phyloP scores from a whole-genome alignment of 2,329 filamentous ascomycete species.

The Colletotrichum brevisporum region DNA sequence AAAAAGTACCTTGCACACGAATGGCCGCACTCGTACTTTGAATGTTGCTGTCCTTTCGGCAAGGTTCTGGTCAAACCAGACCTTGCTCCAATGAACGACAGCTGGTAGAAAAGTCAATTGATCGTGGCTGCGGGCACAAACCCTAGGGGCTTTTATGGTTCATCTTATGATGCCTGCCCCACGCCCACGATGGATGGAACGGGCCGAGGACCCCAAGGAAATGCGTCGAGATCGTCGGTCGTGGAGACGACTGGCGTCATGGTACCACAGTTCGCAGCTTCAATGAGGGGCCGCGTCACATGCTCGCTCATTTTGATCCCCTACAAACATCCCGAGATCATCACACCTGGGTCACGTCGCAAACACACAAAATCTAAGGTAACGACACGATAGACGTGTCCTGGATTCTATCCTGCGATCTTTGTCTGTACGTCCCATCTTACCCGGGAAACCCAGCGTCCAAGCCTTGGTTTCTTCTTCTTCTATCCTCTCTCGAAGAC shows the following conservation, averaged over 20 bases:
- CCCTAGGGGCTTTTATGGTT: background rate
- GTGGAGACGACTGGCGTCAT: background rate
- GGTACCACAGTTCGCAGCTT: background rate
- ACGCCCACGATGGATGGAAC: background rate
- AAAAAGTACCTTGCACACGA: background rate
- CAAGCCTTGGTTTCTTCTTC: conserved; percentile 13
- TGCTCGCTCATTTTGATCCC: no score
- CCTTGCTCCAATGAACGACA: background rate
- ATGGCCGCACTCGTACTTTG: background rate
- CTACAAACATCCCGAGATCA: background rate
- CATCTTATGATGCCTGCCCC: background rate
- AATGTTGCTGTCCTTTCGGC: background rate
- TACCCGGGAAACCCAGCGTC: conserved; percentile 35
- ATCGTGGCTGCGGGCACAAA: background rate
- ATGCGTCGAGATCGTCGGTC: background rate
- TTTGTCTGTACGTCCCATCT: conserved; percentile 25
- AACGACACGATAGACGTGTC: conserved; percentile 9
- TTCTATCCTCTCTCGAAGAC: conserved; percentile 24
- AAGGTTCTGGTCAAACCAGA: background rate
- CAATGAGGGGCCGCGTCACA: background rate
- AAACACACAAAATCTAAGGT: background rate
- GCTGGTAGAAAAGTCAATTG: background rate
- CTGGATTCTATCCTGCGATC: conserved; percentile 29
- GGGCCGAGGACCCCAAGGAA: conserved; percentile 3
- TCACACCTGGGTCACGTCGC: background rate